These are phyloP conservation scores for Xylariaceae sp. DNA, from an alignment of 2,329 filamentous ascomycete species.

Conservation along the genomic window DNA sequence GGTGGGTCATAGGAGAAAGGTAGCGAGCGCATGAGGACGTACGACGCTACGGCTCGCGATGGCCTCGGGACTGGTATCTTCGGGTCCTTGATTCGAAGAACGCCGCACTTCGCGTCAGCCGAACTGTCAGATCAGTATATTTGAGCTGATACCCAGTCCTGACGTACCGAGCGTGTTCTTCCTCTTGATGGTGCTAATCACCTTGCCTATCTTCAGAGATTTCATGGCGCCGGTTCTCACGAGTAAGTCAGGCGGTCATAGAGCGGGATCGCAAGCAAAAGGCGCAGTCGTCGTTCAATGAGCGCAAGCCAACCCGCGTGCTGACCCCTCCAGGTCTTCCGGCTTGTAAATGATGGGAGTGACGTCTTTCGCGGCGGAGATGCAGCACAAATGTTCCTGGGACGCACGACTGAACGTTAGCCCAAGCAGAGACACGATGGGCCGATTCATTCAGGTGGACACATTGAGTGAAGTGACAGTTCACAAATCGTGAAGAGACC, in stretches of 20 bases:
- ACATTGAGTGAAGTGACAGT: neutral
- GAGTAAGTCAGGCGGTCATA: conserved; percentile 1
- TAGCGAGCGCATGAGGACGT: conserved; percentile 32
- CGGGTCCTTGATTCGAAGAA: conserved; percentile 15
- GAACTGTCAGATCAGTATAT: neutral
- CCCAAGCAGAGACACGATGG: neutral
- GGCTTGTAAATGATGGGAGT: neutral
- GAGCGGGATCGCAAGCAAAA: neutral
- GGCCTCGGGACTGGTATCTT: conserved; percentile 59
- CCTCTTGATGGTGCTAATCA: conserved; percentile 52
- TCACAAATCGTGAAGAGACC: no score
- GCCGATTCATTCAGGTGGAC: neutral
- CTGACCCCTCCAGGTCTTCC: neutral
- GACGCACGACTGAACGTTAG: neutral
- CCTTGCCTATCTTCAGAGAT: conserved; percentile 50
- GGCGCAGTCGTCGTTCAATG: neutral
- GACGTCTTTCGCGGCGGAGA: neutral
- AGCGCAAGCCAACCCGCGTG: neutral
- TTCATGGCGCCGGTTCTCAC: conserved; percentile 34
- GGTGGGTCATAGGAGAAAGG: conserved; percentile 7
- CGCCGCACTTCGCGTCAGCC: conserved; percentile 7
- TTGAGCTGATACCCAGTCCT: neutral
- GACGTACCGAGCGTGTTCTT: conserved; percentile 35
- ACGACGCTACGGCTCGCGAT: conserved; percentile 63
- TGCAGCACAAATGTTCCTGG: conserved; percentile 11